Conservation (phyloP, 192 early-diverging fungal genomes). For the Coemansia sp. region DNA sequence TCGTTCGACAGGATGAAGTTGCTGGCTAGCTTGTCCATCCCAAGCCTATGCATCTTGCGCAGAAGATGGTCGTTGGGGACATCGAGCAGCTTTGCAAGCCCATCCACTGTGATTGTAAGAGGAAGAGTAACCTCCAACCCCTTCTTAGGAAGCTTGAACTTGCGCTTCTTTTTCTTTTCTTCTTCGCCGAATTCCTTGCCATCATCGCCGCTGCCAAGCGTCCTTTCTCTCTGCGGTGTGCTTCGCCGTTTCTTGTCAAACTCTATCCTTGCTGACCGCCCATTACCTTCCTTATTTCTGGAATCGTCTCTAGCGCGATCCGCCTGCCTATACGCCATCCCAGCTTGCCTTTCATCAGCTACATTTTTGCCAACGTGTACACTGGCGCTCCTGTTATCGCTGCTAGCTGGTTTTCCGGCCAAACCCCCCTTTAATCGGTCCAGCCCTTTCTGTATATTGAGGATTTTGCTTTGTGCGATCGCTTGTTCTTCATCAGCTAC, state of each 20-base stretch:
- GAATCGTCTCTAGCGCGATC: background rate
- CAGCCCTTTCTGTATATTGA: background rate
- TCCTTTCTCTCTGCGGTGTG: background rate
- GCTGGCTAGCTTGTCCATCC: slow-evolving; percentile 78
- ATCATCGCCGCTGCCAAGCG: background rate
- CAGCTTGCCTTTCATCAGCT: background rate
- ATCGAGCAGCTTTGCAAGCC: slow-evolving; percentile 77
- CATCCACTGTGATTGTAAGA: slow-evolving; percentile 80
- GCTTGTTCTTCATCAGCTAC: too few species aligned
- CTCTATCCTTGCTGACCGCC: background rate
- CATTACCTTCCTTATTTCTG: background rate
- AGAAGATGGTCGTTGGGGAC: slow-evolving; percentile 72
- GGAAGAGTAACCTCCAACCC: slow-evolving; percentile 74
- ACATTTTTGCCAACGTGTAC: background rate
- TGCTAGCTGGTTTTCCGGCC: background rate
- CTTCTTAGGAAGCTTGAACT: slow-evolving; percentile 34
- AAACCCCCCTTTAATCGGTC: background rate
- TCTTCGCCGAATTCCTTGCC: background rate
- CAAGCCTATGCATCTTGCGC: slow-evolving; percentile 72
- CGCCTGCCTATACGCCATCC: background rate
- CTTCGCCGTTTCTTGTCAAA: background rate
- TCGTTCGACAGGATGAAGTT: slow-evolving; percentile 85
- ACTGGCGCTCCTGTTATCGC: background rate
- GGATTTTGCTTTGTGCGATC: background rate
- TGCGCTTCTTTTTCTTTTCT: slow-evolving; percentile 17